Evolutionary conservation across 202 grass and related monocot genomes (phyloP).

Genomic region (Eragrostis tef): DNA sequence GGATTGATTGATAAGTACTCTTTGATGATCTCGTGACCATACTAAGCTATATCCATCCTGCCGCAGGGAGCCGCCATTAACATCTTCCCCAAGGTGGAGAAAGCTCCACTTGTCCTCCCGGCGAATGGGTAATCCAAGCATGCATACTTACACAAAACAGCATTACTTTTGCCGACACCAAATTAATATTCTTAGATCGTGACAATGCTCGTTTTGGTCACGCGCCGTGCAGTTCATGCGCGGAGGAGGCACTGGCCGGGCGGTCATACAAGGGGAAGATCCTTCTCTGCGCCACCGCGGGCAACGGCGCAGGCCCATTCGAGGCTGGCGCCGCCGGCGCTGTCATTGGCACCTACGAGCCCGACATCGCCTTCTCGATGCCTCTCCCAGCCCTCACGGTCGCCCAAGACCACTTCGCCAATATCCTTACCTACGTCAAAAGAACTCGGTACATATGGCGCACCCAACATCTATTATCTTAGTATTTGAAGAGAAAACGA

Average conservation of each 20-base stretch:
- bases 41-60: not conserved
- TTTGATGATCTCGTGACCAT: too few species aligned
- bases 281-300: not conserved
- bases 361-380: not conserved
- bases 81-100: constrained; percentile 1
- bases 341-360: not conserved
- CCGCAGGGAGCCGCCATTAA: constrained; percentile 34
- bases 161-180: not conserved
- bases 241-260: not conserved
- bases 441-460: not conserved
- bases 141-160: not conserved
- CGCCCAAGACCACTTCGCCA: not conserved
- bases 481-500: too few species aligned
- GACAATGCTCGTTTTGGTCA: not conserved
- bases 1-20: too few species aligned
- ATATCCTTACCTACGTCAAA: constrained; percentile 33
- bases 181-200: not conserved
- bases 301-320: not conserved
- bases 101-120: not conserved
- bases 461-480: not conserved
- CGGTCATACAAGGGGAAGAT: constrained; percentile 31
- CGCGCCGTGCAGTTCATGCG: constrained; percentile 37
- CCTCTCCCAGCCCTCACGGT: constrained; percentile 27
- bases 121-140: not conserved
- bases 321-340: constrained; percentile 31